Percentiles rank a stretch among this genome's conserved stretches.
phyloP scores from a whole-genome alignment of 2,329 filamentous ascomycete genomes.

The Alternaria panax region DNA sequence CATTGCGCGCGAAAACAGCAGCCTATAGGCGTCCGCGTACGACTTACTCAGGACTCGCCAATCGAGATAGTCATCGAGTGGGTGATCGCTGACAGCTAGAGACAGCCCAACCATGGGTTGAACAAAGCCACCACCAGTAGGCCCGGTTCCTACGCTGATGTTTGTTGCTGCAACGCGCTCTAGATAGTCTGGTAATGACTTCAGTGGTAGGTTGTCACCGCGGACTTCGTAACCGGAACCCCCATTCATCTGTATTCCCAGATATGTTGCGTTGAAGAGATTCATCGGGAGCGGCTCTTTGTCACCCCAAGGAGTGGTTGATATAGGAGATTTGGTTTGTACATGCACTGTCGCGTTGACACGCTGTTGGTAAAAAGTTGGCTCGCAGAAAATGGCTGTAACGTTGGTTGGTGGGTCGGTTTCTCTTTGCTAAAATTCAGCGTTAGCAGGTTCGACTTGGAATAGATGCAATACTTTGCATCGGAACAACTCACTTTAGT shows the following conservation, averaged over 20 bases:
- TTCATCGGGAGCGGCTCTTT: constrained; percentile 31
- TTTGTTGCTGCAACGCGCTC: constrained; percentile 11
- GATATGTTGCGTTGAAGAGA: constrained; percentile 49
- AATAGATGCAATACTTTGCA: too few species aligned
- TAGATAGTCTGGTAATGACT: constrained; percentile 14
- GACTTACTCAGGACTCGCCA: constrained; percentile 40
- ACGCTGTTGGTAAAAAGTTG: constrained; percentile 55
- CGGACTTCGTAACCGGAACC: neutral
- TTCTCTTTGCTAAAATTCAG: neutral
- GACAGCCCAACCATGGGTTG: constrained; percentile 51
- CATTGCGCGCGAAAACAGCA: constrained; percentile 53
- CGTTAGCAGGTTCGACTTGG: too few species aligned
- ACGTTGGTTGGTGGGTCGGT: constrained; percentile 26
- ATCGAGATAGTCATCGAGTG: constrained; percentile 47
- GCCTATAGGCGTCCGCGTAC: constrained; percentile 52
- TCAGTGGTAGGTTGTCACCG: constrained; percentile 18
- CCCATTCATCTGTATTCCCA: constrained; percentile 43
- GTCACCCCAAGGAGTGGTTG: constrained; percentile 25
- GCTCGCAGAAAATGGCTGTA: constrained; percentile 32
- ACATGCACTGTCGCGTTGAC: constrained; percentile 53
- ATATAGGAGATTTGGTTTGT: neutral
- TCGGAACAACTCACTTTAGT: constrained; percentile 21
- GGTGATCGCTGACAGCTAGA: constrained; percentile 34
- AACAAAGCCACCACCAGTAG: neutral
- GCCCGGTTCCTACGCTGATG: constrained; percentile 15